Conservation (phyloP, 179 eudicot species). For the Beta lomatogona region DNA sequence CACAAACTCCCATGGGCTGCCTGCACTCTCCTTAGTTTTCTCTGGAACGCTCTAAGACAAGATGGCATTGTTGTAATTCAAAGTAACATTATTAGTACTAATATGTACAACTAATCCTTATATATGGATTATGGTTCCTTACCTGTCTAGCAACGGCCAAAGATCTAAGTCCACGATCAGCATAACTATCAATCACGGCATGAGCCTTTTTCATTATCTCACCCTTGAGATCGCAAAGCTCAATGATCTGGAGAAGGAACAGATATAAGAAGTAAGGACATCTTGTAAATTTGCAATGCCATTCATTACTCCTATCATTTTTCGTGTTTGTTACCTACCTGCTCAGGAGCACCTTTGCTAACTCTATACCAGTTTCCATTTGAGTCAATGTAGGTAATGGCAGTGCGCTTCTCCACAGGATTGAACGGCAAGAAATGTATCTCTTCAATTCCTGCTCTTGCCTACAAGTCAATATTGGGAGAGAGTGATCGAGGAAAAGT, state of each 20-base stretch:
- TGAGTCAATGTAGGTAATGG: slow-evolving; percentile 74
- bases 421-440: slow-evolving; percentile 86
- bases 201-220: slow-evolving; percentile 56
- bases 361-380: slow-evolving; percentile 70
- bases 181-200: slow-evolving; percentile 61
- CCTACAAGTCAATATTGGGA: slow-evolving; percentile 36
- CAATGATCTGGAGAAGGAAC: slow-evolving; percentile 53
- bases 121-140: background rate
- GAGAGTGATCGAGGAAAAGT: background rate
- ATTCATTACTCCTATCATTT: background rate
- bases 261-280: background rate
- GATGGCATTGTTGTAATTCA: background rate
- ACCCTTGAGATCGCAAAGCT: slow-evolving; percentile 61
- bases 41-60: slow-evolving; percentile 58
- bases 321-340: slow-evolving; percentile 40
- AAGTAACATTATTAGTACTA: background rate
- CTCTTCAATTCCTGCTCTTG: slow-evolving; percentile 83
- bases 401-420: slow-evolving; percentile 89
- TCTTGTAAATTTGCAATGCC: background rate
- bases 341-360: slow-evolving; percentile 96
- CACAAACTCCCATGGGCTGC: slow-evolving; percentile 77
- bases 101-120: background rate
- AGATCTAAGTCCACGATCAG: slow-evolving; percentile 86
- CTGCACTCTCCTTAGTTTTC: slow-evolving; percentile 66
- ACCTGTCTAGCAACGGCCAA: slow-evolving; percentile 77